Base-by-base conservation (phyloP, 441 rosid species). In the Daphne laureola region DNA sequence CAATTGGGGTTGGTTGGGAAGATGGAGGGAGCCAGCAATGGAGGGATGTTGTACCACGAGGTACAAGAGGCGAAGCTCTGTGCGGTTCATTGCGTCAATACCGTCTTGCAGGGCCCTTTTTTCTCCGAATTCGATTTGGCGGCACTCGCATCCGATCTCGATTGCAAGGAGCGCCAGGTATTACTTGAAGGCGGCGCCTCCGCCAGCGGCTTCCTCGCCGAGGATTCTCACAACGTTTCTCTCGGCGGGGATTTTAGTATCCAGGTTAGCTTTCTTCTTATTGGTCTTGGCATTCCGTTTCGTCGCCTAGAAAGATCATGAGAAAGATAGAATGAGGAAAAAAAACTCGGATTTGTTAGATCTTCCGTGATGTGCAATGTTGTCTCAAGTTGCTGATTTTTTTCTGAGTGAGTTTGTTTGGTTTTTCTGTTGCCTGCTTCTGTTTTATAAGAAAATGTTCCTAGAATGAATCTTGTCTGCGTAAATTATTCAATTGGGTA, bases 11-110 rank as follows among this genome's bases (percentile, higher is more conserved):
- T n/a, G 42, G 15, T 48, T 35, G 25, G 14, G 59, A 13, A 8
- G 49, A 89, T 89, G 97, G 97, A 89, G 43, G 78, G 82, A 52
- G 68, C 66, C 5, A 84, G 89, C 86, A 91, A 88, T 64, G 98
- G 94, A 25, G 98, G 96, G 59, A 86, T 92, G 79, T 63, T 92
- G 80, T 92, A 92, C 78, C 96, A 89, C 67, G 96, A 92, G 86
- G 97, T 92, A 12, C 98, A 92, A 65, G 97, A 92, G 79, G 73
- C 92, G 11, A 86, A 86, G 80, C 86, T 92, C 8, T 89, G 98
- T 79, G 97, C 96, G 26, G 96, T 92, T n/a, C 98, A 92, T 83
- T 92, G 97, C 74, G 96, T 89, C 52, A 92, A 92, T 82, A 84
- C 96, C 41, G 92, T 81, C 49, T 72, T 92, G 62, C 98, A 89